Evolutionary conservation across 1,284 basidiomycete species (phyloP).

Genomic region (Sporisorium iseilematis-ciliati): DNA sequence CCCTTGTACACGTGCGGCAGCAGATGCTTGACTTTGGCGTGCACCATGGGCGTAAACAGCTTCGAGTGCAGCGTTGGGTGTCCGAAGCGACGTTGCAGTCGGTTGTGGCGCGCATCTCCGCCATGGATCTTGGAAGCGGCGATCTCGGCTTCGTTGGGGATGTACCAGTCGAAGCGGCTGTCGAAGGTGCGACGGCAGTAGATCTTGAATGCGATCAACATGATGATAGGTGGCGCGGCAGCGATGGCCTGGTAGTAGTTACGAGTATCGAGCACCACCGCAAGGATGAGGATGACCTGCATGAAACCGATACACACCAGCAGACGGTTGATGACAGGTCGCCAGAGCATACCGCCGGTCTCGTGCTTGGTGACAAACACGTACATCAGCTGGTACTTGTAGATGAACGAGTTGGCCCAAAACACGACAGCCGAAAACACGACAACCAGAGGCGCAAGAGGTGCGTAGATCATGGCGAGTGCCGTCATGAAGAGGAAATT

Average conservation of each 20-base stretch:
- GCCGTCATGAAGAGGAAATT: constrained; percentile 67
- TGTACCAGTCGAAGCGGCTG: constrained; percentile 65
- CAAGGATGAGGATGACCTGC: constrained; percentile 66
- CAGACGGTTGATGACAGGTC: constrained; percentile 64
- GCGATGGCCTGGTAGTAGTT: constrained; percentile 59
- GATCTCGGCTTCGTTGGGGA: constrained; percentile 61
- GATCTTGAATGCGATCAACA: constrained; percentile 64
- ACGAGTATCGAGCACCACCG: constrained; percentile 54
- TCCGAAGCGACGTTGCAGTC: constrained; percentile 67
- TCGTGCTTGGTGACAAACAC: constrained; percentile 69
- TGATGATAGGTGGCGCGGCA: constrained; percentile 62
- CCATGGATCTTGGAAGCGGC: constrained; percentile 54
- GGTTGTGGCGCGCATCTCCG: constrained; percentile 61
- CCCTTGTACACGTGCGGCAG: constrained; percentile 64
- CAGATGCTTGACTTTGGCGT: constrained; percentile 61
- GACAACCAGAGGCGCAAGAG: constrained; percentile 63
- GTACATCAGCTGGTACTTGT: constrained; percentile 70
- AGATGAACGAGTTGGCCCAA: constrained; percentile 61
- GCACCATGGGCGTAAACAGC: constrained; percentile 66
- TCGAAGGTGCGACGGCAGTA: constrained; percentile 63
- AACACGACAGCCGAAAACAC: constrained; percentile 60
- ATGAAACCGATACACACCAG: constrained; percentile 66
- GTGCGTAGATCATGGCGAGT: constrained; percentile 65
- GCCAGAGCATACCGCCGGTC: constrained; percentile 69
- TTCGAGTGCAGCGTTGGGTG: constrained; percentile 65